phyloP scores from a whole-genome alignment of 2,329 filamentous ascomycete species.

The Ambrosiella beaveri region DNA sequence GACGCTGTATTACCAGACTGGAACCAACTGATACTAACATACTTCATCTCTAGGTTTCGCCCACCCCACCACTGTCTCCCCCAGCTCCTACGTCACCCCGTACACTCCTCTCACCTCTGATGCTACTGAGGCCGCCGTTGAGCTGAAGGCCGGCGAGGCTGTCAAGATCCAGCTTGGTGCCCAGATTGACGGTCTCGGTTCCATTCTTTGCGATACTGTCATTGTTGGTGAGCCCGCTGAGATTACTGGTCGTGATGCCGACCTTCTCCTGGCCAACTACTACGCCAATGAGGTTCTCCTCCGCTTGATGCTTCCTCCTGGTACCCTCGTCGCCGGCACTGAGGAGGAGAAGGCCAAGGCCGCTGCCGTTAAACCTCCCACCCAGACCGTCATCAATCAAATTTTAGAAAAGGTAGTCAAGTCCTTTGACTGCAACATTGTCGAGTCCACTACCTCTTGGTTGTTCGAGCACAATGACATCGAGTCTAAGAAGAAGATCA shows the following conservation, averaged over 20 bases:
- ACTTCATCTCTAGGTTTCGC: slow-evolving; percentile 46
- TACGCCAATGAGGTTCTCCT: slow-evolving; percentile 92
- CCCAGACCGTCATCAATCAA: slow-evolving; percentile 71
- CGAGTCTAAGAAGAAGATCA: slow-evolving; percentile 94
- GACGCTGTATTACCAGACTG: not conserved
- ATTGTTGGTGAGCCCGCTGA: slow-evolving; percentile 50
- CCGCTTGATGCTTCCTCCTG: slow-evolving; percentile 80
- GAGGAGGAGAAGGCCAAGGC: slow-evolving; percentile 96
- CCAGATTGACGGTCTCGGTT: slow-evolving; percentile 92
- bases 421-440: slow-evolving; percentile 76
- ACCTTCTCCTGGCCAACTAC: slow-evolving; percentile 78
- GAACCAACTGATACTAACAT: not conserved
- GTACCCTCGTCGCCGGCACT: slow-evolving; percentile 61
- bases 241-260: slow-evolving; percentile 61
- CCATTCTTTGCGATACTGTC: slow-evolving; percentile 89
- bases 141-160: slow-evolving; percentile 69
- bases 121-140: slow-evolving; percentile 60
- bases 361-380: slow-evolving; percentile 61
- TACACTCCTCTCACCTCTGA: slow-evolving; percentile 88
- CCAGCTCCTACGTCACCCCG: slow-evolving; percentile 83
- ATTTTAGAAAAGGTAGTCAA: slow-evolving; percentile 85
- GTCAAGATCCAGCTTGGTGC: slow-evolving; percentile 98
- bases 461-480: slow-evolving; percentile 94
- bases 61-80: slow-evolving; percentile 89
- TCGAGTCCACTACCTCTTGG: slow-evolving; percentile 98